These are phyloP conservation scores for Xylariaceae sp. DNA, from an alignment of 2,329 filamentous ascomycete genomes.

Conservation along the genomic window DNA sequence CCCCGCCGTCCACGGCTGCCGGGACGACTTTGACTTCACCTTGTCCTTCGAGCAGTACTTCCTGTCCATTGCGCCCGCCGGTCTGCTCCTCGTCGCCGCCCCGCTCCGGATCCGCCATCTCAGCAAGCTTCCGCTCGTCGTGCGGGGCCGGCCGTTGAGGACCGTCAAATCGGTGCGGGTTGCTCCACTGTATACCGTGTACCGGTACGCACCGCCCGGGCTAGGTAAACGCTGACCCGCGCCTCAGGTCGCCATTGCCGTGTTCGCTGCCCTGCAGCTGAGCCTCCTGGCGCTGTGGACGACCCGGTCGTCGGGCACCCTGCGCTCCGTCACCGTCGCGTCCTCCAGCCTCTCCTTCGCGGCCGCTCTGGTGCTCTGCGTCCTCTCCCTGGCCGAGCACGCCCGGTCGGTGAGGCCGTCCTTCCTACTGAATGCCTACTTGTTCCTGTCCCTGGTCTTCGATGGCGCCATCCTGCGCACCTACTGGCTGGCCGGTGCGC, in stretches of 20 bases:
- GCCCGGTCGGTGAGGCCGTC: not conserved
- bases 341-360: not conserved
- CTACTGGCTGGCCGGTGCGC: not conserved
- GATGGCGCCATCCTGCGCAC: not conserved
- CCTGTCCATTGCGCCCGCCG: slow-evolving; percentile 1
- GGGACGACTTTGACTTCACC: slow-evolving; percentile 4
- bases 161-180: not conserved
- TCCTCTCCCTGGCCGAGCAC: not conserved
- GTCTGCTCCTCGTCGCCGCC: not conserved
- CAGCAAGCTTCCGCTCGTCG: not conserved
- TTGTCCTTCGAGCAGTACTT: slow-evolving; percentile 2
- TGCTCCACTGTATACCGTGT: not conserved
- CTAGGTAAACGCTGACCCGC: no score
- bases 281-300: not conserved
- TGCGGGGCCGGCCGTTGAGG: not conserved
- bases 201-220: not conserved
- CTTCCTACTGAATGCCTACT: not conserved
- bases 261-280: not conserved
- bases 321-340: not conserved
- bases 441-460: not conserved
- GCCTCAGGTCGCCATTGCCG: not conserved
- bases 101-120: not conserved
- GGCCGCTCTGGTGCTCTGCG: not conserved
- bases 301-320: not conserved
- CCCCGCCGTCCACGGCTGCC: not conserved